Base-by-base conservation (phyloP, 1,139 yeast species). In the Casaregolazyma lundiana region DNA sequence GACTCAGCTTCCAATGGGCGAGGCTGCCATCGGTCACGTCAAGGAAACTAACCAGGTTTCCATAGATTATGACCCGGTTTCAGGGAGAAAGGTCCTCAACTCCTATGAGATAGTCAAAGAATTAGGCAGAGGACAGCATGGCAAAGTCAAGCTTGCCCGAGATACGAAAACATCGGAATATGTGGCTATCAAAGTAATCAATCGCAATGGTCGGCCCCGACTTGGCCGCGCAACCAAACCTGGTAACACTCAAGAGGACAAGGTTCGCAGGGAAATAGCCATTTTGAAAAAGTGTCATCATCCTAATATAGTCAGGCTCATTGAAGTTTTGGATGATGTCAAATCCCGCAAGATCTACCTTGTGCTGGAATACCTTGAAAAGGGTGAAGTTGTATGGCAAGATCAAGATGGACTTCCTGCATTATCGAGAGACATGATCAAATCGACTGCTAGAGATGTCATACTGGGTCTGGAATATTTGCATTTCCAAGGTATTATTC, bases 91-190 rank as follows among this genome's bases (percentile, higher is more conserved):
- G 63, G 81, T 85, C 22, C 73, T 94, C 52, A 94, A 94, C 67
- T 83, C 95, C 0, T 94, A 92, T 62, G 98, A 92, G 65, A 86
- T 94, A 35, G 69, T 90, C 35, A 72, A 76, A 38, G 97, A 92
- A 66, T 73, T 94, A 34, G 99, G 99, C 3, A 76, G 87, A 43
- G 99, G 99, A 9, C 97, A 92, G 64, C 98, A 92, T 66, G 98
- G 99, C 15, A 90, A 89, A 64, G 99, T 94, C 38, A 94, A 92
- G 64, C 73, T 94, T 19, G 98, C 96, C 0, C 76, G 77, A 50
- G 94, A 90, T 62, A 66, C 83, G 46, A 75, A 78, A 18, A 75
- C 84, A 11, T 77, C 80, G 43, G 85, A 82, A 55, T 71, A 80
- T 41, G 97, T 90, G 19, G 98, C 98, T 0, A 90, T 94, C 50